Base-by-base conservation (phyloP, 2,329 filamentous ascomycete species). In the Seiridium unicorne region DNA sequence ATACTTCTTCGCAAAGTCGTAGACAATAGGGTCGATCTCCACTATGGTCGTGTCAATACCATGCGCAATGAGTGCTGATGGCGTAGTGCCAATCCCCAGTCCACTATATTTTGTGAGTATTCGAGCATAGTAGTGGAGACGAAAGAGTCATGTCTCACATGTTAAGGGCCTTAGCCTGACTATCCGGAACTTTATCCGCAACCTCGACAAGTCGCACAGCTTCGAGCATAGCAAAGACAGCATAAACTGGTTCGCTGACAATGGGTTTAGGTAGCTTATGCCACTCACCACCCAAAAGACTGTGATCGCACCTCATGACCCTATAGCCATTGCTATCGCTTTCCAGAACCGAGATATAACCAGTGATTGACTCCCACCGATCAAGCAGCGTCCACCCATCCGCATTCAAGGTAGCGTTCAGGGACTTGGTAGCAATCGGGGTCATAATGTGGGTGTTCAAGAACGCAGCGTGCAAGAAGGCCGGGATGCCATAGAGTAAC, bases 191-290 rank as follows among this genome's bases (percentile, higher is more conserved):
- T 11, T 74, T 76, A 36, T 82, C 78, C 4, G 81, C 75, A 1
- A 80, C 80, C 66, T 95, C 81, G 32, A 97, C 82, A 38, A 99
- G 82, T 31, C 95, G 86, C 5, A 98, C 89, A 3, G 94, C 92
- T 74, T 99, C 95, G 1, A 99, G 85, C 83, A 97, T 96, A 34
- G 92, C 89, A 73, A 99, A 99, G n/a, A 98, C 90, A 8, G 92
- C 89, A 72, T 98, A 99, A 59, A 99, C 92, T 0, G 94, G 92
- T 75, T 99, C 95, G 9, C 86, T 85, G 18, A 92, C 83, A 63
- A 70, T 77, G 55, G 76, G 81, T 61, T 72, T 88, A 74, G 68
- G 74, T 65, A 76, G 78, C 46, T 80, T 80, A 10, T 89, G 83
- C 94, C 94, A 99, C 75, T 97, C 91, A 42, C 95, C 95, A 46